Conservation (phyloP, 2,329 filamentous ascomycete species). For the Fusarium secorum region DNA sequence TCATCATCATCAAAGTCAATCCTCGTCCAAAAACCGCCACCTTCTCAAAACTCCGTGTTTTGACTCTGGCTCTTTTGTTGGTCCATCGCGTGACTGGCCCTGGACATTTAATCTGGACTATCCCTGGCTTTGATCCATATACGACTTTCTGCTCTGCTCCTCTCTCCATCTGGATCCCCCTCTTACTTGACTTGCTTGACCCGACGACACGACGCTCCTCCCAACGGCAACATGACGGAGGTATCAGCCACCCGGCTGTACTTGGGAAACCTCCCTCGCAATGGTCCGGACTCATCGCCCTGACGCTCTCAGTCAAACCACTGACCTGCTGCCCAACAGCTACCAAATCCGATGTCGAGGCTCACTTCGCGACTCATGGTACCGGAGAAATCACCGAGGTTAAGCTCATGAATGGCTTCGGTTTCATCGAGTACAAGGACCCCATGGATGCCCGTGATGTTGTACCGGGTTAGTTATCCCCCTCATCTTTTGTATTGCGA, state of each 20-base stretch:
- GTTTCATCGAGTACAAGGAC: conserved; percentile 99
- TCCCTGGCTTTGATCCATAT: conserved; percentile 20
- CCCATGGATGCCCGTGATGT: conserved; percentile 98
- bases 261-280: conserved; percentile 95
- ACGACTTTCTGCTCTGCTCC: conserved; percentile 22
- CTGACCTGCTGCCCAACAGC: conserved; percentile 68
- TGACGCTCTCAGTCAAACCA: conserved; percentile 44
- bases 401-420: conserved; percentile 99
- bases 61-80: conserved; percentile 26
- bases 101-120: conserved; percentile 36
- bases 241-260: conserved; percentile 96
- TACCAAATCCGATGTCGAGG: conserved; percentile 96
- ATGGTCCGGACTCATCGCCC: conserved; percentile 67
- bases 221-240: conserved; percentile 72
- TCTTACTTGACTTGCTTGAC: conserved; percentile 14
- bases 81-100: conserved; percentile 37
- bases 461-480: conserved; percentile 80
- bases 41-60: conserved; percentile 25
- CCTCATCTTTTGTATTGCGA: conserved; percentile 24
- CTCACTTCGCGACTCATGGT: conserved; percentile 94
- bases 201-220: conserved; percentile 22
- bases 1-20: conserved; percentile 21
- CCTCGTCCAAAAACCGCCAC: conserved; percentile 11
- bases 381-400: conserved; percentile 98
- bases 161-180: conserved; percentile 25